Evolutionary conservation across 306 rosid species (phyloP), one percentile per base, ranked within the genome.

Genomic region (Prosopis cineraria): DNA sequence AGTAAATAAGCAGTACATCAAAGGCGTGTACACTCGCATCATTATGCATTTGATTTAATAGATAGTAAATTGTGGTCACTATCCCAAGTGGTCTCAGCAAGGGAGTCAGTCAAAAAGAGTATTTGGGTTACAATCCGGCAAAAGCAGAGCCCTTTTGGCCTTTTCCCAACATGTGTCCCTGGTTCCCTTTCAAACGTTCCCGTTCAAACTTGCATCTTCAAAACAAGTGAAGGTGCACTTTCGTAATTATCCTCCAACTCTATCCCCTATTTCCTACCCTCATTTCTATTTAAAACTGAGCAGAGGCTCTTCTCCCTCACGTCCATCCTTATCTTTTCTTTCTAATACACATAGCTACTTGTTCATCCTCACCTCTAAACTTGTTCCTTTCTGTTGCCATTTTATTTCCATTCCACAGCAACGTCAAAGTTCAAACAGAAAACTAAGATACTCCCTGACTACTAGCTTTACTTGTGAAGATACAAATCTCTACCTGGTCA

Each of bases 121-220:
- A 86, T 81, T 90, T 81, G 58, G 78, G 75, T 83, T 83, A 78
- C 70, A 87, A 89, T 63, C 97, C 94, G 96, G 93, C 98, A 93
- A 93, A 89, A 88, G 88, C 94, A 84, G 84, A 80, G 83, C 75
- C 90, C 68, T 87, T 87, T 87, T 82, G 83, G 73, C 90, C 68
- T 87, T 87, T 87, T 82, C 75, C 88, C 90, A 94, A 86, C 93
- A 85, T 83, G 82, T 85, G 89, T 87, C 93, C 97, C 93, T 87
- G 84, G 77, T 83, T 76, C 84, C 78, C 87, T 88, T 86, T 89
- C 92, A 83, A 83, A 82, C 78, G 24, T 87, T 84, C 82, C 85
- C 80, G 84, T 89, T 89, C 90, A 67, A 67, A 67, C 72, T 30
- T 60, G 72, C 82, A 75, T 83, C 69, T 81, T 74, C 85, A 79